Base-by-base conservation (phyloP, 345 rosid genomes). In the Toxicodendron radicans region DNA sequence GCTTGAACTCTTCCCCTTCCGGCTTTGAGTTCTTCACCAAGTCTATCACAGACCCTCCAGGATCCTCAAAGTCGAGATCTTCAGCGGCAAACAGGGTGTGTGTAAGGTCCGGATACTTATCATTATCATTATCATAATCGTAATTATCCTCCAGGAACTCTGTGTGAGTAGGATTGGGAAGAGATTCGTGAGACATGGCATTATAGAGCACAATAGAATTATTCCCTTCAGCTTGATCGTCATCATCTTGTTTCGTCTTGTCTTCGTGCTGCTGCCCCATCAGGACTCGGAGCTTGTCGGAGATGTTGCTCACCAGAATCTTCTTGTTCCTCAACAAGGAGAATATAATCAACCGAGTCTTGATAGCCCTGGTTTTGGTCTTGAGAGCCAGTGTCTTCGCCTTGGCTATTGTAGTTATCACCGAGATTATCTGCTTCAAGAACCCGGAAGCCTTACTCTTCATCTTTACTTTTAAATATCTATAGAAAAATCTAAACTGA, bases 41-140 rank as follows among this genome's bases (percentile, higher is more conserved):
- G 0, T 94, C 98, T 59, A 92, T 87, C 74, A 92, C 94, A 11
- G 98, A 92, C 27, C 83, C 85, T 49, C 89, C 92, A 1, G 85
- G 82, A 54, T 85, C 89, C 52, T 80, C 88, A 20, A 70, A 32
- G 13, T 71, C 90, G 27, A 67, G 51, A 3, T 74, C 82, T 7
- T 49, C 79, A 51, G 64, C 30, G 0, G 68, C 80, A n/a, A 84
- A 85, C 62, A 81, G 43, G 30, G 86, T 80, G 81, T 87, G 93
- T 23, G 81, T 89, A 58, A 79, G 63, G 59, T 88, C 97, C 10
- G 90, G 92, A 63, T 77, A 84, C 84, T 88, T 86, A 0, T 64
- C 79, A 2, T 73, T 81, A 2, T 74, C 78, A 9, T 71, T 79
- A 1, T 43, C 72, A 0, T 65, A 79, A 1, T 78, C 87, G 0